A percentile compares a stretch with the other conserved stretches of the same genome.
Conservation (phyloP, 352 stramenopile genomes). For the Phytophthora sp. region DNA sequence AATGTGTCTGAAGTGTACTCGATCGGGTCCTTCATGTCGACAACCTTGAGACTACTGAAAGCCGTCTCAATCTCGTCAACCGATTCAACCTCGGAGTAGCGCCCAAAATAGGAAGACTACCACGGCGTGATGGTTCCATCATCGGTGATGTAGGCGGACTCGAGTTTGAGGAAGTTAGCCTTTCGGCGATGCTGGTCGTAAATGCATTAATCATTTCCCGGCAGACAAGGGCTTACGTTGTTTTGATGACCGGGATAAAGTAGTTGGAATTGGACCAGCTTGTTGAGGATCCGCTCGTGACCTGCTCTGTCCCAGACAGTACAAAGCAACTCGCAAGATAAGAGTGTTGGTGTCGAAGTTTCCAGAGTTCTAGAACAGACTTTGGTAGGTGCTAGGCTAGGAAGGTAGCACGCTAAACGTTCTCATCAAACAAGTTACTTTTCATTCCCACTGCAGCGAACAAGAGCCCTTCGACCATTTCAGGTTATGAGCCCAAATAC, state of each 20-base stretch:
- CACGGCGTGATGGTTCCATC: constrained; percentile 43
- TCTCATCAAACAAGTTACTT: too few species aligned
- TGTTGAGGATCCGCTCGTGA: too few species aligned
- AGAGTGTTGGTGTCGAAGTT: too few species aligned
- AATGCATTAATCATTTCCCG: too few species aligned
- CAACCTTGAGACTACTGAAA: constrained; percentile 25
- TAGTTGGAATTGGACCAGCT: constrained; percentile 2
- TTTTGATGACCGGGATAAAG: constrained; percentile 19
- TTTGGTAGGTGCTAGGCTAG: too few species aligned
- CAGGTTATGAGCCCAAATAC: constrained; percentile 22
- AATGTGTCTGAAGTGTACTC: constrained; percentile 54
- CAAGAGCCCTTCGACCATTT: background rate
- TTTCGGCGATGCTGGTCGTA: constrained; percentile 23
- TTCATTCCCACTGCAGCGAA: background rate
- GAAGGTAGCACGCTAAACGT: too few species aligned
- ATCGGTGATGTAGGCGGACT: constrained; percentile 35
- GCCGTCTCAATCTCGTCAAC: constrained; percentile 6
- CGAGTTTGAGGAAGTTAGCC: constrained; percentile 37
- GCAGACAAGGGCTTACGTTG: constrained; percentile 17
- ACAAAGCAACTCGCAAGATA: too few species aligned
- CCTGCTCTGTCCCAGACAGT: too few species aligned
- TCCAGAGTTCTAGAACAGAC: too few species aligned
- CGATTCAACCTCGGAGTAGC: constrained; percentile 38
- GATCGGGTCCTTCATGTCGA: constrained; percentile 35
- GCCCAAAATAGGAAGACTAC: constrained; percentile 37